These are phyloP conservation scores for Penicillium crustosum DNA, from an alignment of 2,329 filamentous ascomycete genomes.

Conservation along the genomic window DNA sequence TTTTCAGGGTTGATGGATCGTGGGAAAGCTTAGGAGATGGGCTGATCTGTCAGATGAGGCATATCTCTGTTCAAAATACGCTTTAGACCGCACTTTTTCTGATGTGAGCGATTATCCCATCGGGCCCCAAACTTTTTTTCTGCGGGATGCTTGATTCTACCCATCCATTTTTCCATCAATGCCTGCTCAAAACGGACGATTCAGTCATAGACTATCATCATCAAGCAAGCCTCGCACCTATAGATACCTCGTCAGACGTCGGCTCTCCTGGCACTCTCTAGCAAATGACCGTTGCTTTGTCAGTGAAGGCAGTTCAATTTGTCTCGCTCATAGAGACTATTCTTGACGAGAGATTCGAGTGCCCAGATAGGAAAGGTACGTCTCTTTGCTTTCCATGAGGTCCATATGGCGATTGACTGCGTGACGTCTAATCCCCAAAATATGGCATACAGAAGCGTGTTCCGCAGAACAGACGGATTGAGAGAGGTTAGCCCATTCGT, in stretches of 20 bases:
- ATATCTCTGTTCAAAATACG: no score
- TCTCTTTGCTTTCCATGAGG: conserved; percentile 2
- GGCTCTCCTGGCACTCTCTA: not conserved
- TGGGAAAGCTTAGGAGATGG: no score
- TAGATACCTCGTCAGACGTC: not conserved
- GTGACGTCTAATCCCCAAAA: conserved; percentile 2
- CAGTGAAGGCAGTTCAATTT: conserved; percentile 2
- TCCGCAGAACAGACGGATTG: conserved; percentile 3
- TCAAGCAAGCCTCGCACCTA: not conserved
- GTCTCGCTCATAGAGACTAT: not conserved
- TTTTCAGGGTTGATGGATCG: no score
- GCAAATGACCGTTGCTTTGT: not conserved
- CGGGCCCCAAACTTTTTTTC: not conserved
- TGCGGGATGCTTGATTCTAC: not conserved
- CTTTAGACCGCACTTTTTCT: no score
- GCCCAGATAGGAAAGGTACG: no score
- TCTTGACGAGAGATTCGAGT: no score
- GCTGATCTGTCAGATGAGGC: no score
- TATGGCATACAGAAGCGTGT: conserved; percentile 3
- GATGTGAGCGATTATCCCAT: not conserved
- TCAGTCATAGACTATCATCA: not conserved
- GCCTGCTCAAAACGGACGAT: not conserved
- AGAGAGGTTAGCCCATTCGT: conserved; percentile 6
- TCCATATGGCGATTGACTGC: conserved; percentile 3
- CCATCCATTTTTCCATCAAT: not conserved